Evolutionary conservation across 2,329 filamentous ascomycete genomes (phyloP).

Genomic region (Botryotinia convoluta): DNA sequence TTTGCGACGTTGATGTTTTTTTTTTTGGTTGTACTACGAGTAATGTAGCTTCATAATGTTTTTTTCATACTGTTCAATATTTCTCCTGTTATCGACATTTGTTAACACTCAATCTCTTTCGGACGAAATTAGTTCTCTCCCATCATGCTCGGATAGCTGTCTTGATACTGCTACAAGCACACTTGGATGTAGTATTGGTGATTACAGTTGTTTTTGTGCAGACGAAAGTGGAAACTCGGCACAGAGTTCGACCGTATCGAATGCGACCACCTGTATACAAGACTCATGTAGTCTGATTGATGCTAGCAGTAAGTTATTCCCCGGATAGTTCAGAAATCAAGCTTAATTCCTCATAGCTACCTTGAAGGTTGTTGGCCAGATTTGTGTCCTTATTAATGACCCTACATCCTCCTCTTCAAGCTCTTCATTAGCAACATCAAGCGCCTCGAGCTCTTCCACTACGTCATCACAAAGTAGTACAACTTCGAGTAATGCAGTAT

Average conservation of each 20-base stretch:
- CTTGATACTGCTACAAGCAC: background rate
- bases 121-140: conserved; percentile 14
- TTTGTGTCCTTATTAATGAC: conserved; percentile 17
- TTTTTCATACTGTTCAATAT: conserved; percentile 2
- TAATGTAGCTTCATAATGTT: conserved; percentile 14
- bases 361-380: conserved; percentile 19
- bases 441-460: conserved; percentile 5
- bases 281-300: conserved; percentile 17
- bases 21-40: background rate
- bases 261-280: conserved; percentile 19
- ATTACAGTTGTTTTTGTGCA: conserved; percentile 15
- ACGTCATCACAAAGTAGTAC: conserved; percentile 4
- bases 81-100: background rate
- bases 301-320: conserved; percentile 5
- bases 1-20: conserved; percentile 10
- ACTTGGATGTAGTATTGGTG: conserved; percentile 9
- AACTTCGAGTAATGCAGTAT: background rate
- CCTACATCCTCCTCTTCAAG: conserved; percentile 9
- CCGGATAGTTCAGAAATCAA: background rate
- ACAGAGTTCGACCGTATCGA: conserved; percentile 7
- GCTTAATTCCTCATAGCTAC: conserved; percentile 14
- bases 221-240: conserved; percentile 2
- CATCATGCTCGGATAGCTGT: conserved; percentile 15
- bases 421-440: conserved; percentile 10
- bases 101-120: conserved; percentile 11